Conservation (phyloP, 164 flowering plant genomes). For the Cinnamomum chago region DNA sequence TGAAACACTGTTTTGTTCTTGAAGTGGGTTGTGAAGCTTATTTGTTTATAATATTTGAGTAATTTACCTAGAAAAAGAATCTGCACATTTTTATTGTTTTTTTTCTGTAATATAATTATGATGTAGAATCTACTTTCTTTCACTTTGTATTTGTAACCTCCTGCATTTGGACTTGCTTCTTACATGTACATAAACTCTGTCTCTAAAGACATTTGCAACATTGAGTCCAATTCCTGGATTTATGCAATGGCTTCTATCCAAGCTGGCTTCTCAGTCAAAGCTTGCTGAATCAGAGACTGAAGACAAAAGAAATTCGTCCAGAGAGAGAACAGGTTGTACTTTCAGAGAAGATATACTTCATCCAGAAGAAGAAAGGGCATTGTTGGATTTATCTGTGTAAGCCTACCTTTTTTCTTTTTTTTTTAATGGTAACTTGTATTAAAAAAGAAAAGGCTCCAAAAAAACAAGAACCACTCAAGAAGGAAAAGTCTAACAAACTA, state of each 20-base stretch:
- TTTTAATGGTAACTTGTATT: too few species aligned
- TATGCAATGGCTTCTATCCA: conserved; percentile 83
- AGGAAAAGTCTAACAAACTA: too few species aligned
- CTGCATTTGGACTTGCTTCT: conserved; percentile 11
- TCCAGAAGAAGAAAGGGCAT: conserved; percentile 69
- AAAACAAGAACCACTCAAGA: too few species aligned
- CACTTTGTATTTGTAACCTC: neutral
- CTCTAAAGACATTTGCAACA: conserved; percentile 75
- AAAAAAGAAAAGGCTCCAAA: too few species aligned
- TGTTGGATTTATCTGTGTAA: conserved; percentile 53
- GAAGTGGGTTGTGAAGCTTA: neutral
- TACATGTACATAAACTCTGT: conserved; percentile 3
- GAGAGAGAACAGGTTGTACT: conserved; percentile 33
- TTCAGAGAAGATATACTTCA: conserved; percentile 69
- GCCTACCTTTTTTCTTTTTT: conserved; percentile 7
- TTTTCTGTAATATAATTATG: neutral
- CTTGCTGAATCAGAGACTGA: conserved; percentile 40
- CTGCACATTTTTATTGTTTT: neutral
- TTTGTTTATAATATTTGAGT: conserved; percentile 5
- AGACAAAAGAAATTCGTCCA: conserved; percentile 20
- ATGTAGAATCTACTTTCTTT: neutral
- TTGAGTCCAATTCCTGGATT: conserved; percentile 92
- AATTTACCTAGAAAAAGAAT: too few species aligned
- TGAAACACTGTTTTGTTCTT: neutral
- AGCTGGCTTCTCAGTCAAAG: conserved; percentile 73